A percentile compares a stretch with the other conserved stretches of the same genome.
Conservation (phyloP, 2,329 filamentous ascomycete species). For the Metarhizium anisopliae region DNA sequence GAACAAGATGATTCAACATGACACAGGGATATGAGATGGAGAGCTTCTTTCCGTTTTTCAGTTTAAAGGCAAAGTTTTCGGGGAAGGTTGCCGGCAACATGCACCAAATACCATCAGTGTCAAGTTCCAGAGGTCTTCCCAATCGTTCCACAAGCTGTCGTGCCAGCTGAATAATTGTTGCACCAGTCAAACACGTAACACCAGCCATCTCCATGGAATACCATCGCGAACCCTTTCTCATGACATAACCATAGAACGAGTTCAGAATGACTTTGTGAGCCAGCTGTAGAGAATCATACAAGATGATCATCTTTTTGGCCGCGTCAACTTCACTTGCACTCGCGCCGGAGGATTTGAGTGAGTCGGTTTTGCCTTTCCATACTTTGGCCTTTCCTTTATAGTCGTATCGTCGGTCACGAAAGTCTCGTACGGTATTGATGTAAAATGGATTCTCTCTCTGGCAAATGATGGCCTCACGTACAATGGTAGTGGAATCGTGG, state of each 20-base stretch:
- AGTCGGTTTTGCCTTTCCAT: conserved; percentile 94
- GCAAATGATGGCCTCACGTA: conserved; percentile 94
- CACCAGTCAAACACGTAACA: conserved; percentile 93
- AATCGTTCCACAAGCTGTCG: conserved; percentile 88
- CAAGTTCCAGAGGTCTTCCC: conserved; percentile 83
- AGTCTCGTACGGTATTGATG: conserved; percentile 90
- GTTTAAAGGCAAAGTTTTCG: conserved; percentile 88
- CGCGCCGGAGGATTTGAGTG: conserved; percentile 75
- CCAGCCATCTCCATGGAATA: conserved; percentile 99
- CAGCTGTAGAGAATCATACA: conserved; percentile 92
- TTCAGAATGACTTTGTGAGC: conserved; percentile 99
- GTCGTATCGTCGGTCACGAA: conserved; percentile 94
- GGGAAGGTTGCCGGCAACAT: conserved; percentile 95
- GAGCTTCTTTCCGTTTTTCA: conserved; percentile 93
- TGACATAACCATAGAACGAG: conserved; percentile 98
- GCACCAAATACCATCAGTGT: conserved; percentile 99
- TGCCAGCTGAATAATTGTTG: conserved; percentile 94
- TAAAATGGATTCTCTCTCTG: conserved; percentile 98
- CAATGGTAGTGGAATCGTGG: conserved; percentile 84
- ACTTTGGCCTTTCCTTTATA: conserved; percentile 98
- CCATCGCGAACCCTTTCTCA: conserved; percentile 98
- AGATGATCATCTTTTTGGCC: conserved; percentile 96
- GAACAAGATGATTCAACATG: conserved; percentile 97
- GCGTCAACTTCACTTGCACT: conserved; percentile 70
- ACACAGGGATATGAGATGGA: conserved; percentile 97